Conservation (phyloP, 116 monocot species). For the Cymodocea nodosa region DNA sequence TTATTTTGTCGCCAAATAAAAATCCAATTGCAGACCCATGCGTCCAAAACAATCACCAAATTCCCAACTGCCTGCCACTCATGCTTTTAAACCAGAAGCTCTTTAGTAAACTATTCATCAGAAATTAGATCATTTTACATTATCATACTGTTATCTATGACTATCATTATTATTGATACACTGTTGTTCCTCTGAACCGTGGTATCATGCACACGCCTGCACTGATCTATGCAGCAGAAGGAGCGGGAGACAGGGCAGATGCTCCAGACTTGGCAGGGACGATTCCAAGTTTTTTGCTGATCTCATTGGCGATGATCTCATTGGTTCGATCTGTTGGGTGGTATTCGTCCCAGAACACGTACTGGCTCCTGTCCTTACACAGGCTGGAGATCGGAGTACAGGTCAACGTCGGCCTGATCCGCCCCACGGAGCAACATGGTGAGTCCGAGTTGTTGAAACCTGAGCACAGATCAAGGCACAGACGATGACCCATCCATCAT, state of each 20-base stretch:
- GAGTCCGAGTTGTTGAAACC: constrained; percentile 57
- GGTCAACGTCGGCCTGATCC: constrained; percentile 60
- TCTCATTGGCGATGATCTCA: constrained; percentile 54
- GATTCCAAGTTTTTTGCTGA: constrained; percentile 35
- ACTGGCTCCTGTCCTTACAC: constrained; percentile 70
- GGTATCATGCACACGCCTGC: no score
- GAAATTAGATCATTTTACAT: no score
- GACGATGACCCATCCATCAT: no score
- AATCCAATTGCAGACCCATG: no score
- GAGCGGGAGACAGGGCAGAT: neutral
- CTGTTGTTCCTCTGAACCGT: no score
- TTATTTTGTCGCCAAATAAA: no score
- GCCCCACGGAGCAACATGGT: constrained; percentile 58
- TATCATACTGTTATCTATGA: no score
- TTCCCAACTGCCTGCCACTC: no score
- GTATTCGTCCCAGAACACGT: constrained; percentile 91
- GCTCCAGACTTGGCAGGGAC: constrained; percentile 12
- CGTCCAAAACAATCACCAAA: no score
- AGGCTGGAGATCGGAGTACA: constrained; percentile 66
- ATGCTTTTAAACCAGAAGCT: no score
- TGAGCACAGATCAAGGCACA: constrained; percentile 9
- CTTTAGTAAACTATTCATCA: no score
- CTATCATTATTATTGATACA: no score
- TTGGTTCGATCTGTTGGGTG: constrained; percentile 77
- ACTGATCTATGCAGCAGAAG: neutral